Conservation (phyloP, 371 early-diverging fungal genomes). For the Batrachochytrium dendrobatidis region DNA sequence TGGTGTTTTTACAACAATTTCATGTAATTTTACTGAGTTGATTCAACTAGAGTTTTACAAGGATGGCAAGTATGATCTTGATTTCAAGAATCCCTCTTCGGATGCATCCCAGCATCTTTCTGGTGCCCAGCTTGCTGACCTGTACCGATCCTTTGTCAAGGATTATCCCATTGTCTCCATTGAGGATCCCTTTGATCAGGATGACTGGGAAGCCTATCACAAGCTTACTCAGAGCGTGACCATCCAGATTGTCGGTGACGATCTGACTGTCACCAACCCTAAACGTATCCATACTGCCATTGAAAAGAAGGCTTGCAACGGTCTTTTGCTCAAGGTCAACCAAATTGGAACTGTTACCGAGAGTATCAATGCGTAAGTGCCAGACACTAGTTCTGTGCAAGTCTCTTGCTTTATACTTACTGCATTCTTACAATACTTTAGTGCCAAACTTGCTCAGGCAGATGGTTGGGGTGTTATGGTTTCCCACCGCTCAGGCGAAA, state of each 20-base stretch:
- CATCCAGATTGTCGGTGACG: conserved; percentile 97
- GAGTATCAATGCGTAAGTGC: conserved; percentile 72
- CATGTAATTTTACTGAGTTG: conserved; percentile 4
- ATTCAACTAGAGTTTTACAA: conserved; percentile 90
- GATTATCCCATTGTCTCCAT: conserved; percentile 95
- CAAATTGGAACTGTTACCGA: conserved; percentile 98
- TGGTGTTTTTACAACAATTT: background rate
- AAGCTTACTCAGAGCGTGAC: conserved; percentile 61
- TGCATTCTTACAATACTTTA: conserved; percentile 1
- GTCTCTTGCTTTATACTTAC: background rate
- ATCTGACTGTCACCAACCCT: conserved; percentile 98
- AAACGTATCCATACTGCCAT: conserved; percentile 82
- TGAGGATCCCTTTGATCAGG: conserved; percentile 99
- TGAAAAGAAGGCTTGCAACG: conserved; percentile 92
- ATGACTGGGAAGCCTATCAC: conserved; percentile 93
- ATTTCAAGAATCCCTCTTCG: conserved; percentile 91
- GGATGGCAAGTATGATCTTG: conserved; percentile 92
- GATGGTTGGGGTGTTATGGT: conserved; percentile 99
- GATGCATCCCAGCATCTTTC: conserved; percentile 65
- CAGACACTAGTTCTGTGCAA: background rate
- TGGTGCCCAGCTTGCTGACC: conserved; percentile 71
- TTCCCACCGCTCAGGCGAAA: conserved; percentile 98
- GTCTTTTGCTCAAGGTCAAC: conserved; percentile 97
- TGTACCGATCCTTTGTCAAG: conserved; percentile 76
- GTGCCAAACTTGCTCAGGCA: conserved; percentile 59